These are phyloP conservation scores for Xylaria sp. DNA, from an alignment of 2,329 filamentous ascomycete species.

Conservation along the genomic window DNA sequence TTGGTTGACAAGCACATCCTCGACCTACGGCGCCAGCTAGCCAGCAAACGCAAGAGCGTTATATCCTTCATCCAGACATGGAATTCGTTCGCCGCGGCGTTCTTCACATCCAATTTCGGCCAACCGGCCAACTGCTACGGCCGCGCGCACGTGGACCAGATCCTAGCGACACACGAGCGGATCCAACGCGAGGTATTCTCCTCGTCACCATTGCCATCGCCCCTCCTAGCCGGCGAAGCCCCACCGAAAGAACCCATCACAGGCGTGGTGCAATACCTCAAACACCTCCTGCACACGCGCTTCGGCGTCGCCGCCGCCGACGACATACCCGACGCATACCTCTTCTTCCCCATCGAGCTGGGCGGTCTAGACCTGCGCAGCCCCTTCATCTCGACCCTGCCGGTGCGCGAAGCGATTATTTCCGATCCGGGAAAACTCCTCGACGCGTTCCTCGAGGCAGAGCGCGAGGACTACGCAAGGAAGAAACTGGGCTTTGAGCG, in stretches of 20 bases:
- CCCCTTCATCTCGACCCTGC: slow-evolving; percentile 57
- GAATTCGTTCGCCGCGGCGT: slow-evolving; percentile 64
- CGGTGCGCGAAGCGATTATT: slow-evolving; percentile 52
- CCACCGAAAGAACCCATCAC: slow-evolving; percentile 39
- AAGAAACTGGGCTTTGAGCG: slow-evolving; percentile 53
- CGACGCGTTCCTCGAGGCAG: slow-evolving; percentile 49
- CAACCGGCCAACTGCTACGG: slow-evolving; percentile 64
- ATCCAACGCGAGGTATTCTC: slow-evolving; percentile 62
- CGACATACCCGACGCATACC: slow-evolving; percentile 58
- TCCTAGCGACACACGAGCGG: slow-evolving; percentile 61
- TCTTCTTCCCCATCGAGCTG: slow-evolving; percentile 59
- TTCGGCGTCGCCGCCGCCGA: slow-evolving; percentile 55
- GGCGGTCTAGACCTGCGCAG: slow-evolving; percentile 61
- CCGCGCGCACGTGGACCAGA: slow-evolving; percentile 61
- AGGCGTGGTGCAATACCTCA: slow-evolving; percentile 67
- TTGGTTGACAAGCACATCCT: slow-evolving; percentile 69
- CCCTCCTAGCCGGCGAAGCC: slow-evolving; percentile 30
- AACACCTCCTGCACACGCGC: slow-evolving; percentile 60
- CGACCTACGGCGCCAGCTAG: slow-evolving; percentile 68
- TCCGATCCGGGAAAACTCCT: slow-evolving; percentile 45
- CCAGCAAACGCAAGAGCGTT: slow-evolving; percentile 61
- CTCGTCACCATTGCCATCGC: slow-evolving; percentile 41
- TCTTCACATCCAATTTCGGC: slow-evolving; percentile 66
- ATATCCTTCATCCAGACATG: slow-evolving; percentile 60
- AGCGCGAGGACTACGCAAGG: slow-evolving; percentile 51